Evolutionary conservation across 2,329 filamentous ascomycete genomes (phyloP), one percentile per base, ranked within the genome.

Genomic region (Stylonectria norvegica): DNA sequence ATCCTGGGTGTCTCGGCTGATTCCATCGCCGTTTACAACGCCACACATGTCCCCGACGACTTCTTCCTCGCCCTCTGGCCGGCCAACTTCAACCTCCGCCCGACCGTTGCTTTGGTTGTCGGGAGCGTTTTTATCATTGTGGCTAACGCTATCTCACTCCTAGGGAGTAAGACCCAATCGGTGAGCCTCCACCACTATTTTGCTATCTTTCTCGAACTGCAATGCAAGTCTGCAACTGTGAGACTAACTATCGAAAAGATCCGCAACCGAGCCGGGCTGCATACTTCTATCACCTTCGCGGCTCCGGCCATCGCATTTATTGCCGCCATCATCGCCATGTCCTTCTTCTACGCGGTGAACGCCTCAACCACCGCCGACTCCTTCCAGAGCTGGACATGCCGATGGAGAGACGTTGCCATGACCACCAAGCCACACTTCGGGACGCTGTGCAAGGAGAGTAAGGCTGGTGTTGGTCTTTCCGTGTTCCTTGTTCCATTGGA

Each of bases 341-440:
- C 69, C 36, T 71, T 82, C 59, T 80, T 77, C 59, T 83, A 80
- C 54, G 67, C 67, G 39, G 67, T 77, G 58, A 76, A 80, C 49
- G 59, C 69, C 14, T 81, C 78, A 4, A 62, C 61, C 11, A 67
- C 65, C 7, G 63, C 65, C 43, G 76, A 79, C 55, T 78, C 76
- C 5, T 61, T 83, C 9, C 68, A 81, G 55, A 79, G 75, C 60
- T 83, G 79, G 79, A 75, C 71, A 28, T 83, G 79, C 59, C 76
- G 76, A 47, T 83, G 79, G 79, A 61, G 64, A 7, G 53, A 65
- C 16, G 63, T 81, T n/a, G 59, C 62, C 44, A 80, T 82, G 75
- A 51, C 54, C 12, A 56, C 64, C 23, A 61, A 70, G 46, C 78
- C 80, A 20, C 66, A 77, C 53, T 83, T 79, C 54, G 70, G 67